Conservation (phyloP, 164 flowering plant species). For the Vitis amurensis region DNA sequence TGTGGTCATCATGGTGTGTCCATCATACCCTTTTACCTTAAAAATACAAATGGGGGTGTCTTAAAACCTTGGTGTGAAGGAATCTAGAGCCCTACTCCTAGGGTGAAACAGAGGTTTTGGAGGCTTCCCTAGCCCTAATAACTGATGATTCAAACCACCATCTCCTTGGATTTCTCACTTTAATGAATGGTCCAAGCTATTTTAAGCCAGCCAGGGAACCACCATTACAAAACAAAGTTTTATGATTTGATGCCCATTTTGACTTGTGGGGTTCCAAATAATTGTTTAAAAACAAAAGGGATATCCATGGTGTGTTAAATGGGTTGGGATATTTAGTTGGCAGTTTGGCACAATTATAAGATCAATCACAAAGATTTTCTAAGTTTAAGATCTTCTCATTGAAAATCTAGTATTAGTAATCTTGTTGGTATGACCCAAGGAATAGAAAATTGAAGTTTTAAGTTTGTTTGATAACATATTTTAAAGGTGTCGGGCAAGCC, state of each 20-base stretch:
- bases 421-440: too few relatives aligned
- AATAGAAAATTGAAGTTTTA: too few relatives aligned
- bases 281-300: neutral
- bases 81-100: slow-evolving; percentile 24
- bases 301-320: neutral
- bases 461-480: too few relatives aligned
- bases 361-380: too few relatives aligned
- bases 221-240: slow-evolving; percentile 5
- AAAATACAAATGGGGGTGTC: slow-evolving; percentile 7
- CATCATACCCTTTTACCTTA: neutral
- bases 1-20: slow-evolving; percentile 3
- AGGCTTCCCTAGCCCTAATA: slow-evolving; percentile 9
- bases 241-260: neutral
- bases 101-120: slow-evolving; percentile 6
- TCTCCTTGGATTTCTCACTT: slow-evolving; percentile 9
- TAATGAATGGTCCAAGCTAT: neutral
- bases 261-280: neutral
- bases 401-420: too few relatives aligned
- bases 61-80: slow-evolving; percentile 9
- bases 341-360: too few relatives aligned
- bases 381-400: too few relatives aligned
- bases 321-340: too few relatives aligned
- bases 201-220: neutral
- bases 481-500: too few relatives aligned
- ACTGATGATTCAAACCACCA: slow-evolving; percentile 15